Conservation (phyloP, 169 alveolate species). For the Plasmodium reichenowi region DNA sequence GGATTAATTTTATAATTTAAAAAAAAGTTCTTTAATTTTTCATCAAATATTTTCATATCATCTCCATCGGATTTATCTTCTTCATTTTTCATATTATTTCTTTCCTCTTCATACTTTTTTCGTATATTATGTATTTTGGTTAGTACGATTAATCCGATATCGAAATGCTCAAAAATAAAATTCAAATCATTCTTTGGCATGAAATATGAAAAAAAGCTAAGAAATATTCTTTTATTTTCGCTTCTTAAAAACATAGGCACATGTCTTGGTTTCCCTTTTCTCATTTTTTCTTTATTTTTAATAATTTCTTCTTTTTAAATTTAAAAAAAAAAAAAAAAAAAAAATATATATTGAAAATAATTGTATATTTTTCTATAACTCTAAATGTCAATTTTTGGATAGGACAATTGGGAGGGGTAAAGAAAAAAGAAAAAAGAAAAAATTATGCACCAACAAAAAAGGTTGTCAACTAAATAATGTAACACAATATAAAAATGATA, state of each 20-base stretch:
- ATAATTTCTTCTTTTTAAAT: background rate
- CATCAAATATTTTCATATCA: slow-evolving; percentile 36
- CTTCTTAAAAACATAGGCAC: slow-evolving; percentile 74
- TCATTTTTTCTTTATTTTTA: slow-evolving; percentile 49
- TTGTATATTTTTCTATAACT: background rate
- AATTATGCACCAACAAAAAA: no score
- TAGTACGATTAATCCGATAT: slow-evolving; percentile 66
- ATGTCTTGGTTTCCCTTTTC: slow-evolving; percentile 74
- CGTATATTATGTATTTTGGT: slow-evolving; percentile 70
- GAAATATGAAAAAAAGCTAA: slow-evolving; percentile 66
- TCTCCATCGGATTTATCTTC: slow-evolving; percentile 40
- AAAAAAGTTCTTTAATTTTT: slow-evolving; percentile 38
- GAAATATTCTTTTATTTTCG: slow-evolving; percentile 58
- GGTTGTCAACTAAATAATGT: no score
- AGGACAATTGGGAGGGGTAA: no score
- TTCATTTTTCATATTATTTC: slow-evolving; percentile 22
- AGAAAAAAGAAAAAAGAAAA: no score
- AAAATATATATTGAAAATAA: background rate
- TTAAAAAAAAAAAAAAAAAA: background rate
- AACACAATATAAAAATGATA: no score
- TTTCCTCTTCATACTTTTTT: slow-evolving; percentile 66
- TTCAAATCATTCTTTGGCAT: slow-evolving; percentile 67
- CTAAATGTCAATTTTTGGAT: no score
- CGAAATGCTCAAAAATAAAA: slow-evolving; percentile 64
- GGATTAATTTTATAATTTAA: slow-evolving; percentile 47